Percentiles rank a stretch among this genome's conserved stretches.
Conservation (phyloP, 306 rosid species). For the Fagus sylvatica region DNA sequence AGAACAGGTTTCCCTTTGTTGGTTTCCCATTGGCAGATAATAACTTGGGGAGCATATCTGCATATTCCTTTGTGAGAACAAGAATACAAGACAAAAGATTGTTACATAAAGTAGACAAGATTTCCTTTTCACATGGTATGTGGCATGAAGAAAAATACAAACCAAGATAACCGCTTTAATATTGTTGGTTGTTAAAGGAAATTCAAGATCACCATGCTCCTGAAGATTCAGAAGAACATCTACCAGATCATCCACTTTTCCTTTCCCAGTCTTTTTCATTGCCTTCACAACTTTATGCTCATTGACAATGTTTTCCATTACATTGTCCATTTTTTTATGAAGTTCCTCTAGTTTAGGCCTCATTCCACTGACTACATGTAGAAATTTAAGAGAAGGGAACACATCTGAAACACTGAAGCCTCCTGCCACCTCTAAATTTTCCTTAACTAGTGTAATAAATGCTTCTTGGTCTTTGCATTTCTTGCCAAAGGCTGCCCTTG, state of each 20-base stretch:
- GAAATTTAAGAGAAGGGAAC: slow-evolving; percentile 40
- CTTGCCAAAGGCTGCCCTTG: slow-evolving; percentile 25
- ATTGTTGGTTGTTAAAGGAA: slow-evolving; percentile 11
- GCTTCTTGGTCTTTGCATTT: slow-evolving; percentile 28
- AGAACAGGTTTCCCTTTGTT: no score
- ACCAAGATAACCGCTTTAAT: slow-evolving; percentile 17
- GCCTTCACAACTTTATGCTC: background rate
- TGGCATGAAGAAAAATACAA: no score
- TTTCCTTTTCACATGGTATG: no score
- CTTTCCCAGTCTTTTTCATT: background rate
- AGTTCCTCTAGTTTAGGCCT: slow-evolving; percentile 32
- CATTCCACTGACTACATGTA: slow-evolving; percentile 22
- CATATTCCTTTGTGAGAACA: no score
- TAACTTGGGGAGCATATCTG: no score
- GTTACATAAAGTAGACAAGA: no score
- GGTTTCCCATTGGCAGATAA: no score
- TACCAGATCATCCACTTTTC: background rate
- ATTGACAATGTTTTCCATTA: slow-evolving; percentile 10
- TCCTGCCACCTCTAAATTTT: background rate
- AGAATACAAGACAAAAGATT: no score
- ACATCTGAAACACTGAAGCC: slow-evolving; percentile 39
- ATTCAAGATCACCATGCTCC: background rate
- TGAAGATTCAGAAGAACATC: slow-evolving; percentile 22
- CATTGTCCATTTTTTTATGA: slow-evolving; percentile 8
- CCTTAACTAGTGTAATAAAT: background rate